Base-by-base conservation (phyloP, 805 yeast genomes). In the Scheffersomyces ergatensis region DNA sequence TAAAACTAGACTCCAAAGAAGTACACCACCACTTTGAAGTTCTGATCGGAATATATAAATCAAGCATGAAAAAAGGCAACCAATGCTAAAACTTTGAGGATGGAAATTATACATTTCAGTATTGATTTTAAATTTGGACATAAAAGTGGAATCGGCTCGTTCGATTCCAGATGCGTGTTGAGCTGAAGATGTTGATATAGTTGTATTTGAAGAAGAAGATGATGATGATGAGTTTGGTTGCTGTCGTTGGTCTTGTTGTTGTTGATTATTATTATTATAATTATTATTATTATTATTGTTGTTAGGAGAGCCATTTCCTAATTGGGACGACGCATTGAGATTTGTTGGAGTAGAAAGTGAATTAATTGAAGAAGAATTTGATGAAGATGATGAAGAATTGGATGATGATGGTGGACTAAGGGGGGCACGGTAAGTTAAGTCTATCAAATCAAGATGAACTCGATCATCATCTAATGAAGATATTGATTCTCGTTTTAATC, bases 41-140 rank as follows among this genome's bases (percentile, higher is more conserved):
- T 47, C 38, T 5, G 65, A 63, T 30, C 49, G 51, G 34, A 50
- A 44, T n/a, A 47, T 34, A 36, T 51, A 54, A 20, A 57, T 43
- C 11, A 50, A 37, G n/a, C 55, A 36, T 1, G 65, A 57, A 8
- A 60, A 32, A 3, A 52, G 27, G 37, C 54, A 31, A 1, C 72
- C 72, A 13, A 56, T 38, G 2, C 46, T 50, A 40, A 62, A 67
- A 44, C 56, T 60, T n/a, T 57, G 60, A 5, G 45, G 30, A 41
- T 60, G 62, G 43, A 61, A 51, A 26, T 44, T 38, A 8, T 34
- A 38, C 20, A 44, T 38, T 11, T 37, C 14, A 30, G 31, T 14
- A 29, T 15, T 29, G 32, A n/a, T n/a, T n/a, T n/a, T n/a, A n/a
- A n/a, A n/a, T n/a, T n/a, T n/a, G n/a, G n/a, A n/a, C n/a, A n/a